A percentile compares a stretch with the other conserved stretches of the same genome.
Evolutionary conservation across 2,329 filamentous ascomycete species (phyloP).

Genomic region (Fusarium albosuccineum): DNA sequence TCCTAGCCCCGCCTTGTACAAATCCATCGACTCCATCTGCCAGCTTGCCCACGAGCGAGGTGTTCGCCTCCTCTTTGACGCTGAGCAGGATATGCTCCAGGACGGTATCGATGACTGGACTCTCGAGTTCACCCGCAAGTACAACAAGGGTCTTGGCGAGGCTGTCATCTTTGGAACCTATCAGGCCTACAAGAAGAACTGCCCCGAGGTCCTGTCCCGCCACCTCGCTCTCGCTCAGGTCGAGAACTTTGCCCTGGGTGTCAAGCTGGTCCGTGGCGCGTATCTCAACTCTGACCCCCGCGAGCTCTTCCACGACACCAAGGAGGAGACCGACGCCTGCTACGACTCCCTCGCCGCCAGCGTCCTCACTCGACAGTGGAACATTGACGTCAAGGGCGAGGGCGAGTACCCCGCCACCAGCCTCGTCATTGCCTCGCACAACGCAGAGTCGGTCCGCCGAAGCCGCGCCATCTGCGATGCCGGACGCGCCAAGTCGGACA

Average conservation of each 20-base stretch:
- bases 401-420: slow-evolving; percentile 68
- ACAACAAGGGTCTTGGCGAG: slow-evolving; percentile 74
- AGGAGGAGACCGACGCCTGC: slow-evolving; percentile 75
- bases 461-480: slow-evolving; percentile 65
- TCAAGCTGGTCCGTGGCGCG: slow-evolving; percentile 82
- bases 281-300: slow-evolving; percentile 79
- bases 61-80: slow-evolving; percentile 84
- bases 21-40: slow-evolving; percentile 81
- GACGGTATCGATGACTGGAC: slow-evolving; percentile 86
- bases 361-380: slow-evolving; percentile 70
- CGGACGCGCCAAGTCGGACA: slow-evolving; percentile 55
- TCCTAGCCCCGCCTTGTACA: slow-evolving; percentile 73
- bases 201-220: slow-evolving; percentile 66
- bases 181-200: slow-evolving; percentile 79
- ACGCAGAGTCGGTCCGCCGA: slow-evolving; percentile 75
- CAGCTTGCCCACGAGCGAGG: slow-evolving; percentile 76
- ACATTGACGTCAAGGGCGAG: slow-evolving; percentile 51
- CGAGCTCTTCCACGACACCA: slow-evolving; percentile 78
- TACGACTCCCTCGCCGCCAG: slow-evolving; percentile 80
- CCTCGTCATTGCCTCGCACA: slow-evolving; percentile 86
- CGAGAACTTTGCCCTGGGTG: slow-evolving; percentile 75
- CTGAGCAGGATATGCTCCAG: slow-evolving; percentile 85
- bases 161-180: slow-evolving; percentile 86
- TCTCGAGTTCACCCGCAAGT: slow-evolving; percentile 79
- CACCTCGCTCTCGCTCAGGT: slow-evolving; percentile 71